Evolutionary conservation across 352 stramenopile genomes (phyloP).

Genomic region (Phytopythium sindhum): DNA sequence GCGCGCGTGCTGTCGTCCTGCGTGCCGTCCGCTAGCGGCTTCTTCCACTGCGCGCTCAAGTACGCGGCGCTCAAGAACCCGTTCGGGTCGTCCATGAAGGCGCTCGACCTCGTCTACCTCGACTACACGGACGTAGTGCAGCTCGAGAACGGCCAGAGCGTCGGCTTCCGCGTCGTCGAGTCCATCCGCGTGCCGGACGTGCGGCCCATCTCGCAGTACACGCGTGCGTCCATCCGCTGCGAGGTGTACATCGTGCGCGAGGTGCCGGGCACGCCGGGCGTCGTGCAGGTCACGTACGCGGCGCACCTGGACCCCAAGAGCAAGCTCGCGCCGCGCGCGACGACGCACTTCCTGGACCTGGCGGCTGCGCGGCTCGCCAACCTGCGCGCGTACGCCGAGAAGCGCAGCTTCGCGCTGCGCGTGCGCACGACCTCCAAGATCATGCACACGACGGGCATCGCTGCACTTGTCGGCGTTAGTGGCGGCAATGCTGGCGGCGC

Average conservation of each 20-base stretch:
- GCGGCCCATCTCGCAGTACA: slow-evolving; percentile 49
- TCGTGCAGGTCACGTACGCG: slow-evolving; percentile 83
- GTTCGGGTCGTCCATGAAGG: slow-evolving; percentile 39
- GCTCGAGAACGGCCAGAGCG: slow-evolving; percentile 52
- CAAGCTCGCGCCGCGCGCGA: slow-evolving; percentile 57
- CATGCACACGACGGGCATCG: not conserved
- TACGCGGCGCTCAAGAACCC: slow-evolving; percentile 82
- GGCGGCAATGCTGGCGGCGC: not conserved
- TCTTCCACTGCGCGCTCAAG: slow-evolving; percentile 84
- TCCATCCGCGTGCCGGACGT: slow-evolving; percentile 76
- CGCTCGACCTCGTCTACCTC: slow-evolving; percentile 75
- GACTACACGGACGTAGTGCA: slow-evolving; percentile 82
- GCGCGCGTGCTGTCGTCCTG: slow-evolving; percentile 65
- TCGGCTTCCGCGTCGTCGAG: slow-evolving; percentile 76
- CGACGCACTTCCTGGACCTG: slow-evolving; percentile 59
- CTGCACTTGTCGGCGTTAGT: not conserved
- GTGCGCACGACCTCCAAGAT: slow-evolving; percentile 19
- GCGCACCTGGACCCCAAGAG: slow-evolving; percentile 81
- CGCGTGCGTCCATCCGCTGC: slow-evolving; percentile 70
- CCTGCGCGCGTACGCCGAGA: slow-evolving; percentile 60
- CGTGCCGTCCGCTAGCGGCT: slow-evolving; percentile 49
- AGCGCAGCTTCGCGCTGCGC: slow-evolving; percentile 63
- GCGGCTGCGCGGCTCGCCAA: slow-evolving; percentile 51
- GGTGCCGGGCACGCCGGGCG: slow-evolving; percentile 42
- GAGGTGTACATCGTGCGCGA: slow-evolving; percentile 81